Evolutionary conservation across 139 green algal genomes (phyloP).

Genomic region (Coccomyxa sp.): DNA sequence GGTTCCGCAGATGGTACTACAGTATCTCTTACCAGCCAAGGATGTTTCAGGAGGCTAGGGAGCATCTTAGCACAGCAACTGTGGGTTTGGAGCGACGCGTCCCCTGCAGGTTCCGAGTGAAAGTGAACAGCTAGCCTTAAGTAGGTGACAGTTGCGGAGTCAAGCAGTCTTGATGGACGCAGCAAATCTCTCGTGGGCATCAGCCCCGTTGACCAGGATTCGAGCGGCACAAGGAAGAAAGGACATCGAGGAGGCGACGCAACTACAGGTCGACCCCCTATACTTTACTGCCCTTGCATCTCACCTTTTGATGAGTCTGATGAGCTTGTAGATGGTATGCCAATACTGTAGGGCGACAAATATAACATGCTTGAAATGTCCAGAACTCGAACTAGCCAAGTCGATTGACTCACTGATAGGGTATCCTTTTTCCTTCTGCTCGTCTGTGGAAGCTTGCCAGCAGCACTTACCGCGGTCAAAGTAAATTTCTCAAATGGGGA

Average conservation of each 20-base stretch:
- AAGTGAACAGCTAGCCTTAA: no score
- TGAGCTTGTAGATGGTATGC: neutral
- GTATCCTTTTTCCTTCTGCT: neutral
- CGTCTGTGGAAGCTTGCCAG: neutral
- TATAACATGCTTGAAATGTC: neutral
- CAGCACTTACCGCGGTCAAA: neutral
- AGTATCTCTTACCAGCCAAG: no score
- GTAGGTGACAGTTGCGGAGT: no score
- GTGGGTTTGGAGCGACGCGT: no score
- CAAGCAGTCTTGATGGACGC: no score
- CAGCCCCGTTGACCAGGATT: neutral
- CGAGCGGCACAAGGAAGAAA: neutral
- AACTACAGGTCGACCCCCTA: neutral
- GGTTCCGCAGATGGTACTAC: no score
- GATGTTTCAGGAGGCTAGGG: no score
- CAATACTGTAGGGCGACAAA: neutral
- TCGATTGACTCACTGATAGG: neutral
- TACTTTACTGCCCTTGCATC: neutral
- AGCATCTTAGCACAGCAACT: no score
- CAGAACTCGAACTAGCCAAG: neutral
- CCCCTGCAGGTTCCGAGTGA: no score
- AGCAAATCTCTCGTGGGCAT: neutral
- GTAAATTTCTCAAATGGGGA: no score
- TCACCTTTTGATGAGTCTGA: neutral
- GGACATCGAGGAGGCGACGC: no score